Percentiles rank a stretch among this genome's conserved stretches.
phyloP scores from a whole-genome alignment of 2,329 filamentous ascomycete species.

The Sporothrix pseudoabietina region DNA sequence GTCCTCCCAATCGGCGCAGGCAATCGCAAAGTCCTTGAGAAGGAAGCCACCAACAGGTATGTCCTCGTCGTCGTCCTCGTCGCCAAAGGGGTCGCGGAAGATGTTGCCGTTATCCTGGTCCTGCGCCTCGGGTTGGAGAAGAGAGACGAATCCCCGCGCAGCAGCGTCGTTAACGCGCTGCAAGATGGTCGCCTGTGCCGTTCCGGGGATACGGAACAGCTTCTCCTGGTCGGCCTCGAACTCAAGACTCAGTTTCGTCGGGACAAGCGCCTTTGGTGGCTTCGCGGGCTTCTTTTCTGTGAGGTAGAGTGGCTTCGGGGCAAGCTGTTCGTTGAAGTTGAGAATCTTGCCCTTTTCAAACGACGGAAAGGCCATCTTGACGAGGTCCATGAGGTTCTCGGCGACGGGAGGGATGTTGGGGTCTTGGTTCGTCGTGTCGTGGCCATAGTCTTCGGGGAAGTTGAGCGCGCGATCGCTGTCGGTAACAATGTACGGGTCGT shows the following conservation, averaged over 20 bases:
- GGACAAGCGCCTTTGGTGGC: conserved; percentile 77
- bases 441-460: conserved; percentile 49
- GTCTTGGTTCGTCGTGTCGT: conserved; percentile 60
- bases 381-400: conserved; percentile 72
- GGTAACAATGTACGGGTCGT: conserved; percentile 39
- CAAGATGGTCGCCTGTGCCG: conserved; percentile 55
- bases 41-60: conserved; percentile 74
- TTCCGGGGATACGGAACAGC: conserved; percentile 73
- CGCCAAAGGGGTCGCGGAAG: conserved; percentile 41
- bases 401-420: conserved; percentile 67
- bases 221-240: conserved; percentile 85
- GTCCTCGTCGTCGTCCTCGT: conserved; percentile 54
- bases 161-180: conserved; percentile 58
- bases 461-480: conserved; percentile 44
- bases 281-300: conserved; percentile 77
- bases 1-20: conserved; percentile 83
- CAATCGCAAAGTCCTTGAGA: conserved; percentile 77
- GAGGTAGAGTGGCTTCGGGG: conserved; percentile 76
- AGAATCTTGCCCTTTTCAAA: conserved; percentile 76
- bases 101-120: conserved; percentile 51
- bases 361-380: conserved; percentile 77
- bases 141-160: conserved; percentile 51
- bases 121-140: conserved; percentile 45
- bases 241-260: conserved; percentile 86
- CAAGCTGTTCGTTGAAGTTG: conserved; percentile 80